Evolutionary conservation across 1,139 yeast genomes (phyloP), one percentile per base, ranked within the genome.

Genomic region (Candida glucosophila): DNA sequence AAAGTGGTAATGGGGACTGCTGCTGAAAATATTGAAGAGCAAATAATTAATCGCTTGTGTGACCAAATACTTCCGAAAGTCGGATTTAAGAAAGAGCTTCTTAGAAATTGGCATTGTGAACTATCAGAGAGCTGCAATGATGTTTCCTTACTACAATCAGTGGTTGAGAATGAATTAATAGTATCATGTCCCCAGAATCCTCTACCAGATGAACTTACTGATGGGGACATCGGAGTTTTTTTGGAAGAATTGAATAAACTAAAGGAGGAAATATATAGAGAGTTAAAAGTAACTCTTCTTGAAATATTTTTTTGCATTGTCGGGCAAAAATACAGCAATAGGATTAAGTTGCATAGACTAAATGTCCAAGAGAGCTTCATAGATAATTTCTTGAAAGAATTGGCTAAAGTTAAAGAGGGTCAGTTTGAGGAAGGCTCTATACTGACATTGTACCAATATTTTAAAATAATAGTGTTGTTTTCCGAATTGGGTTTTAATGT

Each of bases 101-200:
- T 63, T 9, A 19, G 30, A 26, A 52, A 55, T 31, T 63, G 69
- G 69, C 60, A 58, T 31, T 41, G 55, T 4, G 68, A 61, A 24
- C 34, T 61, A 18, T 29, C 39, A 5, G 63, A 54, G 23, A 34
- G 33, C 19, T 24, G 44, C 5, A 32, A 38, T 15, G 50, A 49
- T 28, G 33, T 35, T 6, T 33, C 36, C 13, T 29, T 35, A 7
- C 39, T 57, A 20, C 30, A 43, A 5, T 34, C 46, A 3, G 35
- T 44, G 4, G 37, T 56, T 2, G 47, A 49, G 23, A 45, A 50
- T 20, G 53, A 49, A 10, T 32, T 50, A 9, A 29, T 53, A 4
- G 26, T 51, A 12, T 39, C 42, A 4, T 15, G 31, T 24, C 32
- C 49, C 35, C 3, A 27, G 18, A 22, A 38, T 26, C 14, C 28